Evolutionary conservation across 1,284 basidiomycete species (phyloP), one percentile per base, ranked within the genome.

Genomic region (Pterulicium gracile): DNA sequence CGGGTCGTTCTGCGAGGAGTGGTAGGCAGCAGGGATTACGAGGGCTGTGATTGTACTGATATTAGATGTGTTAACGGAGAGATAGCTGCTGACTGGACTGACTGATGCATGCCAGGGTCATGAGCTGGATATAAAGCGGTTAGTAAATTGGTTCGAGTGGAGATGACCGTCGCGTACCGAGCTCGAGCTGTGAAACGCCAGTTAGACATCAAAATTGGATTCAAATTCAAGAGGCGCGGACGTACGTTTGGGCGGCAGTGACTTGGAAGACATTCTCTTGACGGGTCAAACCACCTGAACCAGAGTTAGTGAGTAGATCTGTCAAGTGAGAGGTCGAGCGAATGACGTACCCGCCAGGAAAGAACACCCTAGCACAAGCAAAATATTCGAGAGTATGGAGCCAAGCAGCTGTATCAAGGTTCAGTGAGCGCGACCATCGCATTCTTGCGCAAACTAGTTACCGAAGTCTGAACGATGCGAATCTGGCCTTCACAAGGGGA

Each of bases 81-180:
- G 39, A 32, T 7, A n/a, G 27, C n/a, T 10, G 27, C 27, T 7
- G 10, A 49, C 14, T 15, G 40, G 42, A 68, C 79, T 52, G 59
- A 86, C 82, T 92, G 61, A 94, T 90, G 61, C 87, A 88, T 3
- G 90, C 76, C 24, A 95, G 68, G 3, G 88, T 92, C 86, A 94
- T 87, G 49, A 95, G 67, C 72, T 88, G 43, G n/a, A 47, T 7
- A 42, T 46, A 15, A 41, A 24, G 14, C 46, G 52, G 49, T 51
- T 49, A 44, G 54, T 18, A 27, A 24, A 21, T 17, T 15, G 51
- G 32, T 5, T 42, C 13, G 17, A 47, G 44, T 42, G 27, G 22
- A 48, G 43, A 40, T 32, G 13, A 39, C 22, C 50, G 15, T 19
- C 27, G 47, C 75, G 52, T 66, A 82, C 80, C 54, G 81, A 85